These are phyloP conservation scores for Calycina herbarum DNA, from an alignment of 2,329 filamentous ascomycete genomes.

Conservation along the genomic window DNA sequence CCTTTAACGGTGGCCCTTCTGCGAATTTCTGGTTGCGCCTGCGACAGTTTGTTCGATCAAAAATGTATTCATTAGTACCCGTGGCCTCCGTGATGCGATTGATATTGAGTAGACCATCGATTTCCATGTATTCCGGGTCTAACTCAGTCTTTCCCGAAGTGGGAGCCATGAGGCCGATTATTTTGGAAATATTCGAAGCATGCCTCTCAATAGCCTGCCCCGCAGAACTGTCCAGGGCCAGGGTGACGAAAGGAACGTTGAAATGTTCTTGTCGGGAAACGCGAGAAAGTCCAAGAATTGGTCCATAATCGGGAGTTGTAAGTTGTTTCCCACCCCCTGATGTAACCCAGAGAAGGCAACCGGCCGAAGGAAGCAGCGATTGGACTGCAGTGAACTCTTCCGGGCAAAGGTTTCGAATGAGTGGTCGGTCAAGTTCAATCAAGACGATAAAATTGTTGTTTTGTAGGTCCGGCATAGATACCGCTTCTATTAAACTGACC, in stretches of 20 bases:
- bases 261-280: conserved; percentile 12
- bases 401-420: too few relatives aligned
- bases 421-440: too few relatives aligned
- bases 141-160: neutral
- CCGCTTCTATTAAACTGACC: neutral
- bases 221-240: conserved; percentile 6
- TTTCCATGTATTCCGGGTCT: conserved; percentile 14
- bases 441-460: neutral
- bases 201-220: neutral
- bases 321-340: neutral
- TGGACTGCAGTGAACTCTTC: neutral
- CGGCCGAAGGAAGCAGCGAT: neutral
- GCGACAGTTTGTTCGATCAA: too few relatives aligned
- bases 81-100: conserved; percentile 3
- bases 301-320: conserved; percentile 1
- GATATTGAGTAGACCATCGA: conserved; percentile 12
- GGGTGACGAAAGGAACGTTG: neutral
- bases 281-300: conserved; percentile 12
- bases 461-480: neutral
- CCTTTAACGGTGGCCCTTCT: neutral
- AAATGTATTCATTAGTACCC: too few relatives aligned
- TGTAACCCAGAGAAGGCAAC: conserved; percentile 5
- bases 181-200: neutral
- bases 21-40: neutral
- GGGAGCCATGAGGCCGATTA: neutral